These are phyloP conservation scores for Orbilia ellipsospora DNA, from an alignment of 2,329 filamentous ascomycete species.

Conservation along the genomic window DNA sequence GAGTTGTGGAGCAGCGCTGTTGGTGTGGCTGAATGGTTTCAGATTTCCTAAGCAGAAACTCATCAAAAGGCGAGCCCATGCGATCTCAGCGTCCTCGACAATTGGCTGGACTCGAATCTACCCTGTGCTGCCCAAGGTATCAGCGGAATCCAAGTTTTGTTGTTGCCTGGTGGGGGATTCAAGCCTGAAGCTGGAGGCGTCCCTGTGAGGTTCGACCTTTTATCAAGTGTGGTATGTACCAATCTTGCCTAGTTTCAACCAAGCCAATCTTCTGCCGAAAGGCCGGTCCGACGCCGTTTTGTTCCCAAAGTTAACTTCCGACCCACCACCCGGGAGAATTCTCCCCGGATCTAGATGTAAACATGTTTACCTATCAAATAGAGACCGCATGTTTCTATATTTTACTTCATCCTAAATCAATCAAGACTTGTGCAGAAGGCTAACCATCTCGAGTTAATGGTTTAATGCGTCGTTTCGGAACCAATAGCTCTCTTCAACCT, in stretches of 20 bases:
- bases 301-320: conserved; percentile 11
- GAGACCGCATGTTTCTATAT: conserved; percentile 29
- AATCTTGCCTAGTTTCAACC: conserved; percentile 5
- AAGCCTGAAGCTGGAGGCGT: not conserved
- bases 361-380: conserved; percentile 5
- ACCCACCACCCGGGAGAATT: not conserved
- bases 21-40: conserved; percentile 16
- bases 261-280: conserved; percentile 9
- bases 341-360: conserved; percentile 6
- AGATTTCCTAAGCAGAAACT: conserved; percentile 36
- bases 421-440: not conserved
- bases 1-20: conserved; percentile 15
- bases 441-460: conserved; percentile 16
- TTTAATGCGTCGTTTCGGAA: not conserved
- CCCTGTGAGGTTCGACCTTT: too few species aligned
- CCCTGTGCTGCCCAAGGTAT: not conserved
- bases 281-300: conserved; percentile 17
- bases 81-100: conserved; percentile 12
- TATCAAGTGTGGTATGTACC: not conserved
- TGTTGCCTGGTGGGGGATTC: conserved; percentile 24
- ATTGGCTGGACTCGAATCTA: conserved; percentile 25
- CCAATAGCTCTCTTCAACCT: conserved; percentile 21
- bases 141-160: conserved; percentile 13
- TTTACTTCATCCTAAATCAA: conserved; percentile 21
- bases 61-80: conserved; percentile 18